phyloP scores from a whole-genome alignment of 495 filamentous ascomycete genomes.

The Sphaerosporella brunnea region DNA sequence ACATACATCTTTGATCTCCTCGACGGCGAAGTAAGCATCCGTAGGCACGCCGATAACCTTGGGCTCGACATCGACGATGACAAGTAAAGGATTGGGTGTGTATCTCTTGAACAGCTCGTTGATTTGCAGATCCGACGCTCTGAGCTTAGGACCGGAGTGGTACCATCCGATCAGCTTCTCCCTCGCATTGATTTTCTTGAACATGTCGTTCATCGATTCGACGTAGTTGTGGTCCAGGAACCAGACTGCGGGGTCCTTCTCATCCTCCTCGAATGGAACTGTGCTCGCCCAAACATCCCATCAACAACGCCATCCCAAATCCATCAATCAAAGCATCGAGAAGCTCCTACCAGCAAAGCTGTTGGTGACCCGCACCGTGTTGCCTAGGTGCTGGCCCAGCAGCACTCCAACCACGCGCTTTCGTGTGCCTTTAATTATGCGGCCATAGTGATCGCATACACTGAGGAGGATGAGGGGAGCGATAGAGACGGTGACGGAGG shows the following conservation, averaged over 20 bases:
- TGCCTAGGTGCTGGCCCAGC: conserved; percentile 85
- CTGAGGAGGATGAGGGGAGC: conserved; percentile 95
- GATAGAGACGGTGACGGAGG: conserved; percentile 60
- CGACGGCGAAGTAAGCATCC: conserved; percentile 96
- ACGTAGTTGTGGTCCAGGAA: conserved; percentile 99
- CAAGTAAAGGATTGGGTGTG: conserved; percentile 84
- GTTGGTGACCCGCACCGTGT: conserved; percentile 92
- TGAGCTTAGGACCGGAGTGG: conserved; percentile 91
- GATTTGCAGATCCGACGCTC: conserved; percentile 95
- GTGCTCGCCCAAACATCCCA: conserved; percentile 15
- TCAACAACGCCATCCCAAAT: conserved; percentile 12
- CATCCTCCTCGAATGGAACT: conserved; percentile 98
- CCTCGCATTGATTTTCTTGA: conserved; percentile 98
- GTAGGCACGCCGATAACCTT: conserved; percentile 97
- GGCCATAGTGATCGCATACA: conserved; percentile 95
- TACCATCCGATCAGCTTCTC: conserved; percentile 99
- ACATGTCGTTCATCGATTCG: conserved; percentile 99
- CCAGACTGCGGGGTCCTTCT: conserved; percentile 96
- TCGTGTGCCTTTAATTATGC: conserved; percentile 68
- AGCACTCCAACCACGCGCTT: conserved; percentile 94
- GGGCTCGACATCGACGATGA: conserved; percentile 96
- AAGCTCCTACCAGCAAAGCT: conserved; percentile 73
- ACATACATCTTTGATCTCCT: conserved; percentile 98
- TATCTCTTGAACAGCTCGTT: conserved; percentile 99
- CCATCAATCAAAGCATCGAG: conserved; percentile 13